A percentile compares a stretch with the other conserved stretches of the same genome.
phyloP scores from a whole-genome alignment of 2,329 filamentous ascomycete species.

The Cladosporium sphaerospermum region DNA sequence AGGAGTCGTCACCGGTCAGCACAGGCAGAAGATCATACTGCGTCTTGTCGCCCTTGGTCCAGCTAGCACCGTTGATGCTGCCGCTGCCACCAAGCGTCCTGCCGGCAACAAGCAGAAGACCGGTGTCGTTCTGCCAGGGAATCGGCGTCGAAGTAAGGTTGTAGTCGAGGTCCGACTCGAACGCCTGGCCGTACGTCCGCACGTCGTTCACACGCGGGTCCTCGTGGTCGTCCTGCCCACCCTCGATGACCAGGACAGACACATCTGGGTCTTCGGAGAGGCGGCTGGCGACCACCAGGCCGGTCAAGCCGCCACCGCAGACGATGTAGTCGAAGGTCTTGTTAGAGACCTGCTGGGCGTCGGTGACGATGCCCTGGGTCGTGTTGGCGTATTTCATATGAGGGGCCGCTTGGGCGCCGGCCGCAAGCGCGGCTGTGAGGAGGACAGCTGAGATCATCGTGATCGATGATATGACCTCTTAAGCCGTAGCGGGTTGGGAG shows the following conservation, averaged over 20 bases:
- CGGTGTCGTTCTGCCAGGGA: conserved; percentile 17
- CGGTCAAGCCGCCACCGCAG: conserved; percentile 24
- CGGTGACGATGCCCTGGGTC: conserved; percentile 5
- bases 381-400: conserved; percentile 4
- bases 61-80: conserved; percentile 23
- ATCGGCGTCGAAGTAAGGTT: conserved; percentile 20
- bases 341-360: background rate
- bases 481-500: too few relatives aligned
- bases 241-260: conserved; percentile 26
- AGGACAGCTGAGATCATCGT: background rate
- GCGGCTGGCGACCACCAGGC: conserved; percentile 21
- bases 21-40: conserved; percentile 26
- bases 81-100: conserved; percentile 23
- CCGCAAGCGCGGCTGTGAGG: background rate
- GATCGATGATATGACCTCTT: too few relatives aligned
- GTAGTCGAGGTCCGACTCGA: conserved; percentile 19
- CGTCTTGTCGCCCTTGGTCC: conserved; percentile 25
- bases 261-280: conserved; percentile 19
- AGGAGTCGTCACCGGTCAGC: conserved; percentile 23
- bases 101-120: conserved; percentile 21
- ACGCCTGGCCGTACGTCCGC: conserved; percentile 20
- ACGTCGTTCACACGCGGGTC: conserved; percentile 20
- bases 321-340: conserved; percentile 20
- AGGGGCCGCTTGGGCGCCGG: background rate
- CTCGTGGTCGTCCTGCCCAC: conserved; percentile 18